Evolutionary conservation across 768 basidiomycete genomes (phyloP).

Genomic region (Mycena floridula): DNA sequence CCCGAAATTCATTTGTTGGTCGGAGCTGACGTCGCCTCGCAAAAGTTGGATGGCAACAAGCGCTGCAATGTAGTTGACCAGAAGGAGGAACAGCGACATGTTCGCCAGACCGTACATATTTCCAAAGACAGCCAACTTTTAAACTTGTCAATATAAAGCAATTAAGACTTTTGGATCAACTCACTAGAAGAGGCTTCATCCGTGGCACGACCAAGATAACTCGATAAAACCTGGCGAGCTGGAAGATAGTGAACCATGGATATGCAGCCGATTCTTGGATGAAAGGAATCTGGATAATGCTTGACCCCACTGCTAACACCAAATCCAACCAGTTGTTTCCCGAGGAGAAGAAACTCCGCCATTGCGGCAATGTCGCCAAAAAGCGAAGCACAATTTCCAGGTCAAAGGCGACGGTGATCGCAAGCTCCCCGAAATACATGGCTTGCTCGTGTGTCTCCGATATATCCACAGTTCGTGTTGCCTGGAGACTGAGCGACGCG

Average conservation of each 20-base stretch:
- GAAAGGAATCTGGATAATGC: constrained; percentile 78
- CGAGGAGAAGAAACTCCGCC: constrained; percentile 66
- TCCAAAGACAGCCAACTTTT: constrained; percentile 80
- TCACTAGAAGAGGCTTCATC: constrained; percentile 83
- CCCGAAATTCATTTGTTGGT: constrained; percentile 63
- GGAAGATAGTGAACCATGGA: constrained; percentile 88
- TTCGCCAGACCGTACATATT: constrained; percentile 88
- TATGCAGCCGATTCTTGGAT: constrained; percentile 63
- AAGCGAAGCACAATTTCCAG: constrained; percentile 80
- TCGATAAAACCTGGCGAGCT: constrained; percentile 82
- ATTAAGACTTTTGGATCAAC: no score
- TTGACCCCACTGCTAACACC: constrained; percentile 66
- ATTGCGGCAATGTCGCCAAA: constrained; percentile 68
- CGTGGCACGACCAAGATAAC: constrained; percentile 86
- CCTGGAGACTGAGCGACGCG: constrained; percentile 65
- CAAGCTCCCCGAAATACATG: constrained; percentile 64
- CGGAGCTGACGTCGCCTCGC: constrained; percentile 66
- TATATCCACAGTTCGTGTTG: constrained; percentile 53
- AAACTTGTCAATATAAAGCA: constrained; percentile 6
- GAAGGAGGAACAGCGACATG: constrained; percentile 85
- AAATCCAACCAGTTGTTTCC: constrained; percentile 70
- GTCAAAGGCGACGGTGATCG: constrained; percentile 79
- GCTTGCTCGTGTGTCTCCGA: constrained; percentile 36
- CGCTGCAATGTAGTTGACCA: constrained; percentile 83
- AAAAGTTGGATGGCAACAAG: constrained; percentile 80